Percentiles rank a stretch among this genome's conserved stretches.
These are phyloP conservation scores for Metarhizium rileyi DNA, from an alignment of 2,329 filamentous ascomycete species.

Conservation along the genomic window DNA sequence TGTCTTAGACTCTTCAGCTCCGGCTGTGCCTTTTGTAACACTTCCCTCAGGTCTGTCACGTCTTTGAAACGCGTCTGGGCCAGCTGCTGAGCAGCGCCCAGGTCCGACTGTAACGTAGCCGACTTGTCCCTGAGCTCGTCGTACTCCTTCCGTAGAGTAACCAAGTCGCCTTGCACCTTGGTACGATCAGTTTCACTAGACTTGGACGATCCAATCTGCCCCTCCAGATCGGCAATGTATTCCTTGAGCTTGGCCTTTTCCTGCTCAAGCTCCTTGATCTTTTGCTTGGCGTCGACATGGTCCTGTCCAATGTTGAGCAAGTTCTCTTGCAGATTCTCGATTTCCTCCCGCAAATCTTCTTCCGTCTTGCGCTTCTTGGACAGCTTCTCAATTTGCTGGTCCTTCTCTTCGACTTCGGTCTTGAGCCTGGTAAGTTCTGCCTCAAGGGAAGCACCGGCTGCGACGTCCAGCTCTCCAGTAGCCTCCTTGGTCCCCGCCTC, in stretches of 20 bases:
- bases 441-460: slow-evolving; percentile 30
- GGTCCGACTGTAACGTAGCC: slow-evolving; percentile 65
- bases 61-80: slow-evolving; percentile 85
- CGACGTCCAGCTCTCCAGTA: slow-evolving; percentile 11
- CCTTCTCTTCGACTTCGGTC: slow-evolving; percentile 51
- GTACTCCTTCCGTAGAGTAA: slow-evolving; percentile 40
- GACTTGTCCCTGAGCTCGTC: slow-evolving; percentile 63
- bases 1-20: slow-evolving; percentile 71
- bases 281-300: slow-evolving; percentile 74
- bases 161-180: slow-evolving; percentile 53
- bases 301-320: slow-evolving; percentile 71
- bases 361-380: slow-evolving; percentile 63
- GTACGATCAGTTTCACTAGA: slow-evolving; percentile 34
- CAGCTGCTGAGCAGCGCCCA: slow-evolving; percentile 76
- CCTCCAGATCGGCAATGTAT: slow-evolving; percentile 56
- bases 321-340: slow-evolving; percentile 73
- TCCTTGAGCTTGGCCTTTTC: slow-evolving; percentile 59
- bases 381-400: slow-evolving; percentile 62
- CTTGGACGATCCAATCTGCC: slow-evolving; percentile 45
- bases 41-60: slow-evolving; percentile 66
- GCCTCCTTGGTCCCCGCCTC: slow-evolving; percentile 21
- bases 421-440: slow-evolving; percentile 41
- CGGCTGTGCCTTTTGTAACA: slow-evolving; percentile 75
- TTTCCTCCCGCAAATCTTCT: slow-evolving; percentile 73
- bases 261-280: slow-evolving; percentile 57